A percentile compares a stretch with the other conserved stretches of the same genome.
Evolutionary conservation across 1,139 yeast genomes (phyloP).

Genomic region (Lodderomyces elongisporus): DNA sequence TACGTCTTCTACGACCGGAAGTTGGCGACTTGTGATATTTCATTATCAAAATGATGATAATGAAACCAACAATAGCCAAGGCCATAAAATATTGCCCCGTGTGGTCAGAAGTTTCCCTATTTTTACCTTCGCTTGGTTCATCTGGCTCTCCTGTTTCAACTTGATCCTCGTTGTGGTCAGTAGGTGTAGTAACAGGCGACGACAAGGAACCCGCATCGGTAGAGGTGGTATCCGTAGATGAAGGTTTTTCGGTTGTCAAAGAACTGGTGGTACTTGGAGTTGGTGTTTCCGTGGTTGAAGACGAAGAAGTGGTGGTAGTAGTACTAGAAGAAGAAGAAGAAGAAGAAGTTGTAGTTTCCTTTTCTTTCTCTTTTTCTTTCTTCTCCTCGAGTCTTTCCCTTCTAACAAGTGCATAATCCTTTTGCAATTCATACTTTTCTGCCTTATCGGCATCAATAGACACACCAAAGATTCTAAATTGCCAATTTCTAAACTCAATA

Average conservation of each 20-base stretch:
- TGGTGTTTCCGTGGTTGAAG: slow-evolving; percentile 4
- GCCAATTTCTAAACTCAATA: slow-evolving; percentile 65
- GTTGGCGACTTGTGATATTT: slow-evolving; percentile 49
- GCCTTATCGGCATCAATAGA: slow-evolving; percentile 60
- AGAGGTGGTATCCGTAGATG: not conserved
- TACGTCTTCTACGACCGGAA: slow-evolving; percentile 46
- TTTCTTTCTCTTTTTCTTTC: slow-evolving; percentile 3
- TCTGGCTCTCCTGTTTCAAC: slow-evolving; percentile 19
- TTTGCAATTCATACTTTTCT: slow-evolving; percentile 35
- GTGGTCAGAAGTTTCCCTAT: slow-evolving; percentile 33
- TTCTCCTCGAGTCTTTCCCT: slow-evolving; percentile 15
- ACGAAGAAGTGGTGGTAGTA: slow-evolving; percentile 1
- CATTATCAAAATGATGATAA: slow-evolving; percentile 49
- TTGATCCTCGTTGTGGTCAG: slow-evolving; percentile 13
- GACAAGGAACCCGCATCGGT: not conserved
- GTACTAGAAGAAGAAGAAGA: slow-evolving; percentile 3
- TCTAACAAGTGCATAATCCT: slow-evolving; percentile 38
- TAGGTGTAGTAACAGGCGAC: slow-evolving; percentile 7
- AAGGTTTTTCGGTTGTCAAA: slow-evolving; percentile 3
- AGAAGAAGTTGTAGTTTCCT: slow-evolving; percentile 1
- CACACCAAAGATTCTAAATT: slow-evolving; percentile 79
- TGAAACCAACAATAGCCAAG: slow-evolving; percentile 56
- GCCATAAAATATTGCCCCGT: slow-evolving; percentile 58
- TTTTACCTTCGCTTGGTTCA: slow-evolving; percentile 24
- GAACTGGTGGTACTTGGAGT: slow-evolving; percentile 1